Percentiles rank a stretch among this genome's conserved stretches.
phyloP scores from a whole-genome alignment of 139 green algal genomes.

The Volvox africanus region DNA sequence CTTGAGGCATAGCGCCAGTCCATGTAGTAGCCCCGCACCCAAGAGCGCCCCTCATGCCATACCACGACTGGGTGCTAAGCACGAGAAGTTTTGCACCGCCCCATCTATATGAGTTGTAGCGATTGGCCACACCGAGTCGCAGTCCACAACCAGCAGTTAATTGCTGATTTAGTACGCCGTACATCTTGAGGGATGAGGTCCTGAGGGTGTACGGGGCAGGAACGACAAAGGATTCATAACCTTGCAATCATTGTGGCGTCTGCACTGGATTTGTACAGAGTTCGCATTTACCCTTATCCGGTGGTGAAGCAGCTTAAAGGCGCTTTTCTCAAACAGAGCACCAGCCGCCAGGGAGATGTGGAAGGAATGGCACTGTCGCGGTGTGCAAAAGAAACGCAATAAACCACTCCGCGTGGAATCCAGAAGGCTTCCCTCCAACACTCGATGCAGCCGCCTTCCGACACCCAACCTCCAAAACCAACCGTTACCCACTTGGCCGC shows the following conservation, averaged over 20 bases:
- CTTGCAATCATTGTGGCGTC: too few species aligned
- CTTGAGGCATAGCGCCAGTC: not conserved
- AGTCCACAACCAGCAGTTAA: constrained; percentile 23
- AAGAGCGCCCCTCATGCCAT: not conserved
- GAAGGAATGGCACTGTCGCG: too few species aligned
- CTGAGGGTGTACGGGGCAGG: not conserved
- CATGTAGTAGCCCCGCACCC: not conserved
- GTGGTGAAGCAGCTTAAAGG: too few species aligned
- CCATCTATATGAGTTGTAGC: constrained; percentile 32
- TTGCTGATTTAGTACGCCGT: not conserved
- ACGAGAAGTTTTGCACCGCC: constrained; percentile 1
- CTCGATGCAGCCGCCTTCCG: not conserved
- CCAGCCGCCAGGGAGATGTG: too few species aligned
- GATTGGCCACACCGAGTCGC: constrained; percentile 9
- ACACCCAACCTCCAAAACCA: not conserved
- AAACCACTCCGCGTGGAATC: too few species aligned
- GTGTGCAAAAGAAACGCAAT: too few species aligned
- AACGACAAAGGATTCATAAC: too few species aligned
- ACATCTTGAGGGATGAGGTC: constrained; percentile 9
- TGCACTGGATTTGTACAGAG: too few species aligned
- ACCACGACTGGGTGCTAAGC: constrained; percentile 28
- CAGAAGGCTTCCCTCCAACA: not conserved
- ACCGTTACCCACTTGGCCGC: constrained; percentile 59
- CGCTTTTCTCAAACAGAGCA: too few species aligned
- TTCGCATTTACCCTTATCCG: too few species aligned